A percentile compares a stretch with the other conserved stretches of the same genome.
These are phyloP conservation scores for Exophiala oligosperma DNA, from an alignment of 2,329 filamentous ascomycete species.

Conservation along the genomic window DNA sequence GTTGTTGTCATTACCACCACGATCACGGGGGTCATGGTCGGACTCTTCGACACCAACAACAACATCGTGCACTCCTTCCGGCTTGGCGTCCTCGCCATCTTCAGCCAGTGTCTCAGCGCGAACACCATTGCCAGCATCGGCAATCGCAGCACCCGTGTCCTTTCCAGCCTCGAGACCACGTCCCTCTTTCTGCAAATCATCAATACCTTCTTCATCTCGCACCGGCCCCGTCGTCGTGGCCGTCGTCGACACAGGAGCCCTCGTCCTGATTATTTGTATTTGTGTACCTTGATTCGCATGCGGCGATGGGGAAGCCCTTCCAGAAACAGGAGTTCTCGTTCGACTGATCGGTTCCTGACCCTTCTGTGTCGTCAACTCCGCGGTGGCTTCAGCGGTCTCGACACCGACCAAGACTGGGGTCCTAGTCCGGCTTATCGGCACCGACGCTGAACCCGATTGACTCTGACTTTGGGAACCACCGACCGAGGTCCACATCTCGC, in stretches of 20 bases:
- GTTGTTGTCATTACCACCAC: neutral
- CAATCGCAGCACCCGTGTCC: too few species aligned
- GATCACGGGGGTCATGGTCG: neutral
- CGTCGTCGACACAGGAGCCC: conserved; percentile 4
- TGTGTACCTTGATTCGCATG: too few species aligned
- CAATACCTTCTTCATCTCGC: neutral
- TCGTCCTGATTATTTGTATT: neutral
- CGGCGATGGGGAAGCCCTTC: neutral
- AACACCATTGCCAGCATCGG: too few species aligned
- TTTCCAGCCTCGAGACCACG: too few species aligned
- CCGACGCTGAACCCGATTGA: conserved; percentile 12
- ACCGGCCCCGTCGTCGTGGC: neutral
- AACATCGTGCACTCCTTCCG: neutral
- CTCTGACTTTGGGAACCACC: neutral
- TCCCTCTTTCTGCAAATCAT: too few species aligned
- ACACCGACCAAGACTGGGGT: conserved; percentile 60
- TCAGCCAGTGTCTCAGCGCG: neutral
- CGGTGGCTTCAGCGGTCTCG: conserved; percentile 57
- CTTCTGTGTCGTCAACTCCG: conserved; percentile 46
- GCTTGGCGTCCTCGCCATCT: neutral
- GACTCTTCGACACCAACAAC: neutral
- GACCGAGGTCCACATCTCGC: conserved; percentile 22
- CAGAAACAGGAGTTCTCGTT: conserved; percentile 2
- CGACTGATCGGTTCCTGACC: conserved; percentile 1
- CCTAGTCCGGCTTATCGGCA: conserved; percentile 31